Evolutionary conservation across 2,329 filamentous ascomycete genomes (phyloP).

Genomic region (Sporothrix mexicana): DNA sequence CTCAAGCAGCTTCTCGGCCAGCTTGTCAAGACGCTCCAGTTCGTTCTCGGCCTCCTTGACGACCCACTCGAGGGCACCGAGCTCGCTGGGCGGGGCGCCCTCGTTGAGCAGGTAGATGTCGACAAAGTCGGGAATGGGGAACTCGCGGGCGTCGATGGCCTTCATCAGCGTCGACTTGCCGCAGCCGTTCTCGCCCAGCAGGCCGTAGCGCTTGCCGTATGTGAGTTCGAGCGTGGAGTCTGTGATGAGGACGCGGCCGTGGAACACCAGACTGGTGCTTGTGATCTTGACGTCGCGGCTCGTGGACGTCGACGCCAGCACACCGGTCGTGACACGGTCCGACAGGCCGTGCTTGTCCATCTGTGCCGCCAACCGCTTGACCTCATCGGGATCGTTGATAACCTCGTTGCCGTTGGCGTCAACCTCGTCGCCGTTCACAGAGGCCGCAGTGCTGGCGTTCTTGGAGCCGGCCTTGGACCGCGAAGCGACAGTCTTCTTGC

Average conservation of each 20-base stretch:
- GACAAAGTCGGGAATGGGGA: slow-evolving; percentile 91
- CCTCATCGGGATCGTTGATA: slow-evolving; percentile 74
- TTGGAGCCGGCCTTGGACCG: slow-evolving; percentile 70
- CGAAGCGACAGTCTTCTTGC: slow-evolving; percentile 77
- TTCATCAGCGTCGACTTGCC: slow-evolving; percentile 98
- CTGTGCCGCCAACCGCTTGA: slow-evolving; percentile 88
- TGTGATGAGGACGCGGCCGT: slow-evolving; percentile 93
- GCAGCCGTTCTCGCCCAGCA: slow-evolving; percentile 98
- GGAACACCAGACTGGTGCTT: slow-evolving; percentile 91
- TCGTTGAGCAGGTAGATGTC: slow-evolving; percentile 99
- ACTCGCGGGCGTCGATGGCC: slow-evolving; percentile 91
- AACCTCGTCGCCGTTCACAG: slow-evolving; percentile 73
- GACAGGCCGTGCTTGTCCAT: slow-evolving; percentile 96
- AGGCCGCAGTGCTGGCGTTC: slow-evolving; percentile 65
- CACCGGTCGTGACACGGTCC: slow-evolving; percentile 97
- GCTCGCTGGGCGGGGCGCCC: slow-evolving; percentile 85
- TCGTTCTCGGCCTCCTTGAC: slow-evolving; percentile 92
- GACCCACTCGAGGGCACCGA: slow-evolving; percentile 96
- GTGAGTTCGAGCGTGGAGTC: slow-evolving; percentile 93
- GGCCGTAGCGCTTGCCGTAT: slow-evolving; percentile 89
- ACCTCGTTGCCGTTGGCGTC: slow-evolving; percentile 71
- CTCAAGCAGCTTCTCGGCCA: slow-evolving; percentile 90
- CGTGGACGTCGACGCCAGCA: slow-evolving; percentile 80
- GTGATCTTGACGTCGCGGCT: slow-evolving; percentile 98
- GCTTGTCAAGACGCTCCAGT: slow-evolving; percentile 84